Evolutionary conservation across 1,284 basidiomycete genomes (phyloP).

Genomic region (Meripilus lineatus): DNA sequence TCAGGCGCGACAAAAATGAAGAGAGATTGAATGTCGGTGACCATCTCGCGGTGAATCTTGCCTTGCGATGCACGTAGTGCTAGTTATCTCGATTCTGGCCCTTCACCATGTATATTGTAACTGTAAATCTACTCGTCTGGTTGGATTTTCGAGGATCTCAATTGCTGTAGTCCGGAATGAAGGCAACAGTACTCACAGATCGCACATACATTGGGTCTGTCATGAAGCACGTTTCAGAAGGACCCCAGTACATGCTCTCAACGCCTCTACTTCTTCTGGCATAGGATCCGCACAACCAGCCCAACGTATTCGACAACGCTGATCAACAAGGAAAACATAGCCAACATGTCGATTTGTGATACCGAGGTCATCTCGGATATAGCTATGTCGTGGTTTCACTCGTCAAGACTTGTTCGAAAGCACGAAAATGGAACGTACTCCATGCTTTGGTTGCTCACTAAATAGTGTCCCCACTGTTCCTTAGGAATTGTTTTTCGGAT

Average conservation of each 20-base stretch:
- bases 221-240: constrained; percentile 49
- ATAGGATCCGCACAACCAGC: constrained; percentile 86
- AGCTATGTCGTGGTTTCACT: constrained; percentile 32
- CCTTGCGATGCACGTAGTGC: background rate
- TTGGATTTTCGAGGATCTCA: background rate
- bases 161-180: background rate
- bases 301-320: constrained; percentile 86
- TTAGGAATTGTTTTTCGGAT: constrained; percentile 65
- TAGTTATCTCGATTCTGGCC: background rate
- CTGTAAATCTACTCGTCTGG: background rate
- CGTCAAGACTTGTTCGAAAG: background rate
- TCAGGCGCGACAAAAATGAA: too few relatives aligned
- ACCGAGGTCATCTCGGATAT: constrained; percentile 76
- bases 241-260: constrained; percentile 74
- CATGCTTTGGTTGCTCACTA: constrained; percentile 79
- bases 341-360: constrained; percentile 91
- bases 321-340: constrained; percentile 90
- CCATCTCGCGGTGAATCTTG: background rate
- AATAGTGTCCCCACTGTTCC: constrained; percentile 69
- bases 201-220: constrained; percentile 7
- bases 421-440: constrained; percentile 42
- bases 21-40: too few relatives aligned
- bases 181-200: background rate
- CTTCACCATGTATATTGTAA: background rate
- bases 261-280: constrained; percentile 63